Evolutionary conservation across 169 alveolate genomes (phyloP).

Genomic region (Cyclospora cayetanensis): DNA sequence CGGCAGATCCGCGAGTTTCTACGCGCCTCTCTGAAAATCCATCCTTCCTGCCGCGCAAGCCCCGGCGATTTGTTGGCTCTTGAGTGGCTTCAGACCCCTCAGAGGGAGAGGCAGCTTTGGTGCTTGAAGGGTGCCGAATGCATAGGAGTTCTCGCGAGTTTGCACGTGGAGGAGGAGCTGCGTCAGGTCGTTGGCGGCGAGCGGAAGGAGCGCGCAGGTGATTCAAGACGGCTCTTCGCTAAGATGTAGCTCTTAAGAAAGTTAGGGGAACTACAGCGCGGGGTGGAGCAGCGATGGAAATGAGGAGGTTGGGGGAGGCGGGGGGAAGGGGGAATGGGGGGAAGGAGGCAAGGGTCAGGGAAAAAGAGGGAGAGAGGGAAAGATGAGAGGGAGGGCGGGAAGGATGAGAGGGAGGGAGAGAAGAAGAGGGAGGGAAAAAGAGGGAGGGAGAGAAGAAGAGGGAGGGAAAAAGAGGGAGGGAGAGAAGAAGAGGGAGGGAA

Average conservation of each 20-base stretch:
- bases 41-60: conserved; percentile 3
- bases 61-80: conserved; percentile 23
- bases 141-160: not conserved
- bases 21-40: not conserved
- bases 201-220: not conserved
- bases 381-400: not conserved
- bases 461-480: not conserved
- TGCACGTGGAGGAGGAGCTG: conserved; percentile 36
- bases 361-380: not conserved
- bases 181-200: not conserved
- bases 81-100: conserved; percentile 8
- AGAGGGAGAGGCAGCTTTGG: conserved; percentile 5
- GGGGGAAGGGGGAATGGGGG: not conserved
- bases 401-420: not conserved
- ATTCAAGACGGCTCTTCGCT: not conserved
- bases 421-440: not conserved
- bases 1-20: not conserved
- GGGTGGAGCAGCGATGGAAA: not conserved
- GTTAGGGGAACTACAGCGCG: too few relatives aligned
- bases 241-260: too few relatives aligned
- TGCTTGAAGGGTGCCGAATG: conserved; percentile 9
- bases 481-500: not conserved
- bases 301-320: not conserved
- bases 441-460: not conserved
- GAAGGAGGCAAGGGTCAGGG: not conserved